Percentiles rank a stretch among this genome's conserved stretches.
Evolutionary conservation across 75 land plant genomes (phyloP).

Genomic region (Picea sitchensis): DNA sequence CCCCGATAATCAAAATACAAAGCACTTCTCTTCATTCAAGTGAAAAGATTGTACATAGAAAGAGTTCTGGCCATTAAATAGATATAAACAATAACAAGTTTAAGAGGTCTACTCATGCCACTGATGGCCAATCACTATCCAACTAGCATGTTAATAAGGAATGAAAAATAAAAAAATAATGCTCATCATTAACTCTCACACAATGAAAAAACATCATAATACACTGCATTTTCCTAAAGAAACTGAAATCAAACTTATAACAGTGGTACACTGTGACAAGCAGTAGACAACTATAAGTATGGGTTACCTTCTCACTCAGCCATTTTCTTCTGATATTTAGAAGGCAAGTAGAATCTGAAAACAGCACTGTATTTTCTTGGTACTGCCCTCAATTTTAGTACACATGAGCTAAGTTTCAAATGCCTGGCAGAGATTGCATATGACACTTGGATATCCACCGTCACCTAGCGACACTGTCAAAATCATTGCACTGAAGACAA

Average conservation of each 20-base stretch:
- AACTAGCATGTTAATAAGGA: background rate
- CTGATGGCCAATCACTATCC: conserved; percentile 1
- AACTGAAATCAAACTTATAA: conserved; percentile 2
- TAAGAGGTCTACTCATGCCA: background rate
- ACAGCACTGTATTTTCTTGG: background rate
- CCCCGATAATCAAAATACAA: too few species aligned
- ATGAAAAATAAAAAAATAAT: conserved; percentile 9
- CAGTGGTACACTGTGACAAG: background rate
- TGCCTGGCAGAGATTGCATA: background rate
- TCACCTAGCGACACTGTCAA: background rate
- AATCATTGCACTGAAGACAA: background rate
- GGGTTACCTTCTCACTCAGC: background rate
- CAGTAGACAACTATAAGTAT: background rate
- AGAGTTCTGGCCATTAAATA: background rate
- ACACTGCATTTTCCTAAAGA: conserved; percentile 11
- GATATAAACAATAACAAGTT: conserved; percentile 1
- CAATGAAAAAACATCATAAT: conserved; percentile 9
- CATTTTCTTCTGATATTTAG: background rate
- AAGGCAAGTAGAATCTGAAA: conserved; percentile 3
- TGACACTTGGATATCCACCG: background rate
- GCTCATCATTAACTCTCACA: background rate
- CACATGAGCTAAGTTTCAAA: background rate
- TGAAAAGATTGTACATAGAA: conserved; percentile 1
- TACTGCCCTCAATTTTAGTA: background rate
- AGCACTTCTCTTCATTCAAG: background rate